phyloP scores from a whole-genome alignment of 768 basidiomycete species.

The Leccinellum rugosiceps region DNA sequence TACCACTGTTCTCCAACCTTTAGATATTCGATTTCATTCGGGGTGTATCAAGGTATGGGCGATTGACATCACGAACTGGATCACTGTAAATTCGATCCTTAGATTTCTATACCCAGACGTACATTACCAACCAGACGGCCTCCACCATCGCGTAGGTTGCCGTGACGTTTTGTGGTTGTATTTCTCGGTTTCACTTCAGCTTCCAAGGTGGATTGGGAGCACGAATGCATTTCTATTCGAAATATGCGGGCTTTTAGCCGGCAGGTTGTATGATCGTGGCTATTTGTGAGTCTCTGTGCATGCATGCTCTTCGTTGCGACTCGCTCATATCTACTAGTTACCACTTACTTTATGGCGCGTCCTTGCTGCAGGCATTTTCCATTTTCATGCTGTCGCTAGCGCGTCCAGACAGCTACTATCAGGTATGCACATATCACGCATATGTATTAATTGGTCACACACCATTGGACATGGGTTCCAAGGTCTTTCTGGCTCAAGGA shows the following conservation, averaged over 20 bases:
- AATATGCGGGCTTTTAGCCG: constrained; percentile 42
- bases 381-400: constrained; percentile 48
- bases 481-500: constrained; percentile 54
- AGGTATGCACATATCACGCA: constrained; percentile 25
- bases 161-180: neutral
- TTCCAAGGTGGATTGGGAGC: constrained; percentile 44
- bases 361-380: constrained; percentile 29
- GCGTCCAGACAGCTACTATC: constrained; percentile 40
- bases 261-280: constrained; percentile 50
- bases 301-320: neutral
- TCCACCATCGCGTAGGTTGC: constrained; percentile 40
- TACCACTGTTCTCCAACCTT: neutral
- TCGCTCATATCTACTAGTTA: constrained; percentile 14
- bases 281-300: constrained; percentile 39
- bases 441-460: too few relatives aligned
- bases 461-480: neutral
- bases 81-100: neutral
- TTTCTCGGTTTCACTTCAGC: neutral
- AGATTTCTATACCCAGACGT: constrained; percentile 41
- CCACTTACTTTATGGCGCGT: constrained; percentile 27
- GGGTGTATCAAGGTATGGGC: constrained; percentile 41
- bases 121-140: constrained; percentile 34
- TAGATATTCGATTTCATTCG: constrained; percentile 39
- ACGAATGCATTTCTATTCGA: constrained; percentile 46
- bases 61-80: neutral